Base-by-base conservation (phyloP, 257 asterid genomes). In the Solanum gracilifrons region DNA sequence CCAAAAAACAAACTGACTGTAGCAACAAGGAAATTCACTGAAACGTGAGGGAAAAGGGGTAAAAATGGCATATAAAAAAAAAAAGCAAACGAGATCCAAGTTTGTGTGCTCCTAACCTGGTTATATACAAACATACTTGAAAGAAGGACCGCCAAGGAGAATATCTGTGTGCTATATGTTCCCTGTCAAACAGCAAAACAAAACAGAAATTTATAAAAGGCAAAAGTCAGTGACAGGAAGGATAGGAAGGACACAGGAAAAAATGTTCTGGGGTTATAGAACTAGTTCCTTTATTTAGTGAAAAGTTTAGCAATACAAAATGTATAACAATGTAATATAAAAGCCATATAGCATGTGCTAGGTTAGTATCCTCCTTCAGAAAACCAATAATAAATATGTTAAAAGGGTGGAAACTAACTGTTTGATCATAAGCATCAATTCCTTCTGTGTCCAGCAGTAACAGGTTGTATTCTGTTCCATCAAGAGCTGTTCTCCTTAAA, bases 381-480 rank as follows among this genome's bases (percentile, higher is more conserved):
- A 43, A 46, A 29, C 66, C 66, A 79, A 43, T 43, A 79, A 43
- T 41, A 77, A 41, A 16, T 80, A 80, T 29, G 69, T 48, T 82
- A 20, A 48, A 55, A 48, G 69, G 43, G 43, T 82, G 39, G 84
- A 89, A 87, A 86, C 98, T 92, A 64, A 97, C 99, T 88, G 99
- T 97, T 90, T 97, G 99, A 90, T 97, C 99, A 92, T 96, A 97
- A 36, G 99, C 98, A 92, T 97, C 99, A 88, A 97, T 97, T 90
- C 99, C 99, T 94, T 97, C 99, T 4, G 98, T 90, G 87, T 97
- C 99, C 90, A 97, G 88, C 86, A 97, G 98, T 90, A 97, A 90
- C 31, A 97, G 98, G 90, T 88, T 97, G 95, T 93, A 97, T 77
- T 94, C 98, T 6, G 99, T 96, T 91, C 98, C 99, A 92, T 96